Percentiles rank a stretch among this genome's conserved stretches.
These are phyloP conservation scores for Eurotiales sp. DNA, from an alignment of 2,329 filamentous ascomycete species.

Conservation along the genomic window DNA sequence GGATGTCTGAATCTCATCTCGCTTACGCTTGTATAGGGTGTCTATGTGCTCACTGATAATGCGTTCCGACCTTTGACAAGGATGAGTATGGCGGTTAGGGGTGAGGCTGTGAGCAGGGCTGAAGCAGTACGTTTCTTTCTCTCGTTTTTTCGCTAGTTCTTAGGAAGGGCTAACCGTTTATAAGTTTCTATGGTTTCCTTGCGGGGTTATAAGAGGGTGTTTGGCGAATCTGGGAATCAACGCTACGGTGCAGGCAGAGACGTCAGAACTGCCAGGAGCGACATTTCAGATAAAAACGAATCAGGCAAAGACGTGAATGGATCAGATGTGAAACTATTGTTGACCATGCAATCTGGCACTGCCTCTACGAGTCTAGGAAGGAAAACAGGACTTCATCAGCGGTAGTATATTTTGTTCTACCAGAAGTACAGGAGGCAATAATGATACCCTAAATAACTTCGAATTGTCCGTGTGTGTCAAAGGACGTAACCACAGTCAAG, in stretches of 20 bases:
- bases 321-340: neutral
- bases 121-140: conserved; percentile 59
- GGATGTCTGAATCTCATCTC: neutral
- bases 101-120: conserved; percentile 68
- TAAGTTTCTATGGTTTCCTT: conserved; percentile 92
- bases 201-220: conserved; percentile 87
- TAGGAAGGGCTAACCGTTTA: neutral
- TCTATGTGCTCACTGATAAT: conserved; percentile 94
- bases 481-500: conserved; percentile 11
- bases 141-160: neutral
- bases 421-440: conserved; percentile 2
- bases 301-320: conserved; percentile 58
- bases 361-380: too few relatives aligned
- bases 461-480: conserved; percentile 7
- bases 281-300: conserved; percentile 95
- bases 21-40: conserved; percentile 56
- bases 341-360: conserved; percentile 16
- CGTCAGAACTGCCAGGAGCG: conserved; percentile 77
- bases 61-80: conserved; percentile 81
- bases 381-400: too few relatives aligned
- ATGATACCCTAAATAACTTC: conserved; percentile 6
- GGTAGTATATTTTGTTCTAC: conserved; percentile 13
- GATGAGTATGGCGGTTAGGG: conserved; percentile 79
- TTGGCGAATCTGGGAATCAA: conserved; percentile 86
- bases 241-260: conserved; percentile 88